Base-by-base conservation (phyloP, 2,329 filamentous ascomycete species). In the Aspergillus hiratsukae region DNA sequence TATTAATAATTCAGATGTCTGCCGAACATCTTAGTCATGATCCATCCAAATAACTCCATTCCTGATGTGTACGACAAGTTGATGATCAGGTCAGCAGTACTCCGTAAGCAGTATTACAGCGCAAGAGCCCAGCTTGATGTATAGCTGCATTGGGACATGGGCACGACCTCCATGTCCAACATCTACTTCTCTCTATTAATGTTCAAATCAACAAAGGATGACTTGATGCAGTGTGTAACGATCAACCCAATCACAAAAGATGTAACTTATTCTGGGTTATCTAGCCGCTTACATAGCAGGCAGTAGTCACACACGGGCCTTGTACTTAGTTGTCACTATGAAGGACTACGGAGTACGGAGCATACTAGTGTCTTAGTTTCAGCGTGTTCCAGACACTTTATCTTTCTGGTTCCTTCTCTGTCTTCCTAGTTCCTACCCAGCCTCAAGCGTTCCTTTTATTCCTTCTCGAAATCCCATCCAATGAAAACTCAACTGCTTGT, bases 291-390 rank as follows among this genome's bases (percentile, higher is more conserved):
- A 8, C 43, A 3, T 7, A 11, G 14, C 21, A 25, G 23, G 27
- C 19, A 23, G 21, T 53, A 57, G 49, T 54, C 52, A 51, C 54
- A 59, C 57, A 58, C 53, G 48, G 58, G 58, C 56, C 56, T 51
- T 58, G 40, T 52, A 52, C 56, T 29, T 43, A 54, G 55, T 14
- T 9, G n/a, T n/a, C n/a, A 14, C 28, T 23, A 9, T 10, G 6
- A 21, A 21, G 40, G 17, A 8, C 19, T n/a, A 21, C 7, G 7
- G n/a, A 41, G 40, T 9, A 41, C 11, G 3, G 14, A 3, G 14
- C 2, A n/a, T n/a, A 41, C 19, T 41, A n/a, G 3, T 37, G 19
- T 58, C 48, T 52, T 58, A 57, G 54, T 57, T 57, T 57, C 59
- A 55, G 57, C 54, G 50, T 58, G 52, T 61, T 54, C 58, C 58